These are phyloP conservation scores for Aureobasidium sp. DNA, from an alignment of 2,329 filamentous ascomycete species.

Conservation along the genomic window DNA sequence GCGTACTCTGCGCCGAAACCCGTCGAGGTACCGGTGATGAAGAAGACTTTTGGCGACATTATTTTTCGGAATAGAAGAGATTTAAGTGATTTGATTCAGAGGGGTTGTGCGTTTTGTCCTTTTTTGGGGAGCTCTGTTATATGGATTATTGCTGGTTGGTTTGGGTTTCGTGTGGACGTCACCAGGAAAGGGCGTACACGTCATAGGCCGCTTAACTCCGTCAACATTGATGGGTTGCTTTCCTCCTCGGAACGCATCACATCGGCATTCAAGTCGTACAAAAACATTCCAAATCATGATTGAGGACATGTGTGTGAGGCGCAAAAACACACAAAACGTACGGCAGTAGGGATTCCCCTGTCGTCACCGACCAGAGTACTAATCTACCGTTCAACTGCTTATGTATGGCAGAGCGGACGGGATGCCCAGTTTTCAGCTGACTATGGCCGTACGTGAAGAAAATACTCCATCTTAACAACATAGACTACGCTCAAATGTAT, in stretches of 20 bases:
- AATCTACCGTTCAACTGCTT: background rate
- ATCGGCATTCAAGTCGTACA: no score
- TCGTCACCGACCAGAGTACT: background rate
- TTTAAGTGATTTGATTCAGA: background rate
- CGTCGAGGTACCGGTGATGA: constrained; percentile 43
- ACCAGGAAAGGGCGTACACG: background rate
- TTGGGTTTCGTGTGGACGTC: constrained; percentile 1
- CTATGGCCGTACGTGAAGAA: background rate
- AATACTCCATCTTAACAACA: no score
- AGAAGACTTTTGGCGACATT: constrained; percentile 32
- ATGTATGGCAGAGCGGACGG: background rate
- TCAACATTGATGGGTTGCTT: no score
- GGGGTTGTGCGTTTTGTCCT: background rate
- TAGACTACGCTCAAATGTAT: no score
- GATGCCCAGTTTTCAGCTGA: background rate
- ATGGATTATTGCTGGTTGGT: background rate
- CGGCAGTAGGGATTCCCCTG: no score
- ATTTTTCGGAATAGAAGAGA: background rate
- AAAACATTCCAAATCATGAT: no score
- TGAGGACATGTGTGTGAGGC: no score
- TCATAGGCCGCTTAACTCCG: background rate
- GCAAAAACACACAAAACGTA: no score
- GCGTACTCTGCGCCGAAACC: constrained; percentile 41
- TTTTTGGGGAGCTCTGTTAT: no score
- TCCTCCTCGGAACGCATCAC: no score